Conservation (phyloP, 805 yeast species). For the Wickerhamomyces kurtzmanii region DNA sequence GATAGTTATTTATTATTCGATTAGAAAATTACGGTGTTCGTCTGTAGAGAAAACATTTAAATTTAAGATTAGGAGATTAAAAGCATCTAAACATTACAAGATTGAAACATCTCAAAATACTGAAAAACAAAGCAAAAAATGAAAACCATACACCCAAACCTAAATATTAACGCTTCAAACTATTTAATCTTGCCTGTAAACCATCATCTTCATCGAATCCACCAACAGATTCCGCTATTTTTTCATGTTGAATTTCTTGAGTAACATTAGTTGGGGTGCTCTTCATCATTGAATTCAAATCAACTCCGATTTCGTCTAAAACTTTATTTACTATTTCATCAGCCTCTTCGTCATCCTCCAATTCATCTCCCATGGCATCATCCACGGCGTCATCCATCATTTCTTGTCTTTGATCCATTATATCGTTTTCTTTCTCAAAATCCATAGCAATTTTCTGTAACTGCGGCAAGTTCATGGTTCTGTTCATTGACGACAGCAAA, state of each 20-base stretch:
- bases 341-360: conserved; percentile 79
- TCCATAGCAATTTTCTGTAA: conserved; percentile 88
- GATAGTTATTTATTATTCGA: too few species aligned
- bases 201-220: conserved; percentile 58
- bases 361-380: conserved; percentile 89
- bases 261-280: conserved; percentile 27
- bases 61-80: conserved; percentile 1
- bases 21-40: too few species aligned
- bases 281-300: conserved; percentile 42
- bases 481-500: conserved; percentile 77
- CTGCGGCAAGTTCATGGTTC: conserved; percentile 85
- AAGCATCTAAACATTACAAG: not conserved
- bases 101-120: not conserved
- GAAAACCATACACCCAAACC: too few species aligned
- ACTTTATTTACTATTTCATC: conserved; percentile 90
- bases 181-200: conserved; percentile 79
- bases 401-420: conserved; percentile 98
- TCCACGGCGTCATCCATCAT: conserved; percentile 98
- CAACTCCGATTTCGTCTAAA: conserved; percentile 93
- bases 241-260: conserved; percentile 18
- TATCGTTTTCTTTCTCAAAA: conserved; percentile 85
- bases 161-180: conserved; percentile 71
- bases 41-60: too few species aligned
- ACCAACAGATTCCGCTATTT: conserved; percentile 49
- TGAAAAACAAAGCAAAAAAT: not conserved